Conservation (phyloP, 352 stramenopile genomes). For the Aphanomyces invadans region DNA sequence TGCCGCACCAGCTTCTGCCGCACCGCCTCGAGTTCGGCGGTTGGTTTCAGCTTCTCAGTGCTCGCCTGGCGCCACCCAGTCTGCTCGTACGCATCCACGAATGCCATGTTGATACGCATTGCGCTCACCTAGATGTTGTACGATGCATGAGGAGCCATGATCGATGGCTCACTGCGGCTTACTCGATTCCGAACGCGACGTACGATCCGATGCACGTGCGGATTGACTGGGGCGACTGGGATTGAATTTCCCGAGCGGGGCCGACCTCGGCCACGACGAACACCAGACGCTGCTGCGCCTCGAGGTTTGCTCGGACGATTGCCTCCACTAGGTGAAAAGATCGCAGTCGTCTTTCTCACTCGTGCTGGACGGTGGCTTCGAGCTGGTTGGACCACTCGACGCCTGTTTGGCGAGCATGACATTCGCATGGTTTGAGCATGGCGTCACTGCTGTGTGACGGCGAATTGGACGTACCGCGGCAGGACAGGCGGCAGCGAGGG, state of each 20-base stretch:
- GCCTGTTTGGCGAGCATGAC: no score
- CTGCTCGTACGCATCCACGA: constrained; percentile 74
- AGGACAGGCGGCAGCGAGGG: background rate
- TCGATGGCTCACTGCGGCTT: background rate
- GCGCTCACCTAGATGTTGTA: constrained; percentile 51
- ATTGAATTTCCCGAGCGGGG: background rate
- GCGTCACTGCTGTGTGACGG: no score
- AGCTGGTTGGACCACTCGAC: background rate
- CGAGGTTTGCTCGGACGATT: constrained; percentile 1
- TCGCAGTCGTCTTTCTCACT: background rate
- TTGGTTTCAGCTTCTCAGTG: constrained; percentile 74
- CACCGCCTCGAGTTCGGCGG: constrained; percentile 48
- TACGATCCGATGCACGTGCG: constrained; percentile 14
- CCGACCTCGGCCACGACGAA: background rate
- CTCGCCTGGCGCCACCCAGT: constrained; percentile 74
- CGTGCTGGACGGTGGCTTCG: background rate
- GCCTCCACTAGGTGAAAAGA: constrained; percentile 4
- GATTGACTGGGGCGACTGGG: background rate
- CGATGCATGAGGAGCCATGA: no score
- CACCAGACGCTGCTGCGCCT: background rate
- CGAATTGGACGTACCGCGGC: background rate
- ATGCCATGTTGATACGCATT: constrained; percentile 57
- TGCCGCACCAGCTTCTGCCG: constrained; percentile 44
- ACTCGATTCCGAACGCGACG: constrained; percentile 13
- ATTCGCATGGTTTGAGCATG: no score